These are phyloP conservation scores for Aureobasidium sp. DNA, from an alignment of 2,329 filamentous ascomycete species.

Conservation along the genomic window DNA sequence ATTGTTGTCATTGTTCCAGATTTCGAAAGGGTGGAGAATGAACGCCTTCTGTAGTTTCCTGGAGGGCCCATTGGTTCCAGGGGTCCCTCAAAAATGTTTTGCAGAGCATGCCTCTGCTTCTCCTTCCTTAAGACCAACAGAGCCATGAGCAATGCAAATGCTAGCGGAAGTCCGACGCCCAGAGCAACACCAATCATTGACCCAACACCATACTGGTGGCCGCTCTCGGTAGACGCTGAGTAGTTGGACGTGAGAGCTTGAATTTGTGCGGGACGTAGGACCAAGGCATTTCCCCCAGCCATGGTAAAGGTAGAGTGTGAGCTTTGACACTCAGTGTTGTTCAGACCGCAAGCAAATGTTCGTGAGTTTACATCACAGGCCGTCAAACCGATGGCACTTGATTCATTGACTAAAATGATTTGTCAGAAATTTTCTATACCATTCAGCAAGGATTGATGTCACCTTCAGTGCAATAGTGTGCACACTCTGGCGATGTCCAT, in stretches of 20 bases:
- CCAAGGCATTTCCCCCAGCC: conserved; percentile 20
- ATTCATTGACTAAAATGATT: not conserved
- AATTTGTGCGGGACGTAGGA: conserved; percentile 26
- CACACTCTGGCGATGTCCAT: conserved; percentile 26
- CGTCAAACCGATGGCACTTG: conserved; percentile 13
- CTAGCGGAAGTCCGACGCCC: conserved; percentile 25
- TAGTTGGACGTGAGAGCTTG: conserved; percentile 21
- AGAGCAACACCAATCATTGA: conserved; percentile 26
- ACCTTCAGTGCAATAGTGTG: conserved; percentile 25
- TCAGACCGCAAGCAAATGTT: conserved; percentile 28
- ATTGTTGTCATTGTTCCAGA: conserved; percentile 11
- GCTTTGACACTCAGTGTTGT: conserved; percentile 22
- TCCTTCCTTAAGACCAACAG: conserved; percentile 21
- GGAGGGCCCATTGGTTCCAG: not conserved
- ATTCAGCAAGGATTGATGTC: not conserved
- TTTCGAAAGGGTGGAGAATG: conserved; percentile 1
- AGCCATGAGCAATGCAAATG: conserved; percentile 22
- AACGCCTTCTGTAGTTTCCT: not conserved
- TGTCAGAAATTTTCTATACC: not conserved
- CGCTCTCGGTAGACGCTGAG: conserved; percentile 2
- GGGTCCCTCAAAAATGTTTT: conserved; percentile 26
- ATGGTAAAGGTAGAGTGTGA: conserved; percentile 25
- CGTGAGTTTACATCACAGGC: conserved; percentile 18
- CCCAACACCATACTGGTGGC: conserved; percentile 20
- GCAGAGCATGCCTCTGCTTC: conserved; percentile 20